Evolutionary conservation across 208 protist genomes (phyloP).

Genomic region (Angomonas desouzai): DNA sequence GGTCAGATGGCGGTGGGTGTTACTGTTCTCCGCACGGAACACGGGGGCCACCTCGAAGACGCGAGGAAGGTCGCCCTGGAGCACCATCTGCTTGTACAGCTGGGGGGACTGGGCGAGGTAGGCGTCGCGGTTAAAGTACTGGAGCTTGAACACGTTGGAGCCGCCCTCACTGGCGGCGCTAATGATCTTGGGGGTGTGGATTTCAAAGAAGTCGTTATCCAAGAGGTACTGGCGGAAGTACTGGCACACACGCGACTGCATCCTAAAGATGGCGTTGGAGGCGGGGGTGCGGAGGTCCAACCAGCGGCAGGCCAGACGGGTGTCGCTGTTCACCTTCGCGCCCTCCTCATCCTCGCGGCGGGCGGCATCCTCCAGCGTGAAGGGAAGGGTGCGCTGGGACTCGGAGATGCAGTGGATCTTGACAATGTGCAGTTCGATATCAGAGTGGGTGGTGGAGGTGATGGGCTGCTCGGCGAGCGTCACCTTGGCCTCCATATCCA

Average conservation of each 20-base stretch:
- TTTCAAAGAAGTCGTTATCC: conserved; percentile 95
- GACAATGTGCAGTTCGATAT: conserved; percentile 76
- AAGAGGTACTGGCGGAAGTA: conserved; percentile 97
- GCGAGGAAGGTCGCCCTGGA: conserved; percentile 93
- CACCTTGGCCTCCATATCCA: conserved; percentile 80
- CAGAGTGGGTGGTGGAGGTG: conserved; percentile 65
- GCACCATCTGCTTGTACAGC: conserved; percentile 99
- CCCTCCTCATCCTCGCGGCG: conserved; percentile 68
- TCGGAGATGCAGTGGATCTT: conserved; percentile 84
- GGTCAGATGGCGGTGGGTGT: conserved; percentile 99
- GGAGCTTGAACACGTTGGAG: conserved; percentile 92
- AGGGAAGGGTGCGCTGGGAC: conserved; percentile 83
- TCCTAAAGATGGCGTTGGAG: conserved; percentile 95
- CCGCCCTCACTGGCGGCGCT: conserved; percentile 95
- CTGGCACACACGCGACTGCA: conserved; percentile 93
- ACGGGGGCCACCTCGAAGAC: conserved; percentile 97
- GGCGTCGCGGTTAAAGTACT: conserved; percentile 90
- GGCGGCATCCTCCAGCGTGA: conserved; percentile 91
- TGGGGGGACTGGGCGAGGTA: conserved; percentile 99
- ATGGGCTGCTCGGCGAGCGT: conserved; percentile 67
- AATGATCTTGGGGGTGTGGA: conserved; percentile 99
- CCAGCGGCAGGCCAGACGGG: conserved; percentile 95
- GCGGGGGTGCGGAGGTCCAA: conserved; percentile 97
- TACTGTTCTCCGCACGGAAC: conserved; percentile 99
- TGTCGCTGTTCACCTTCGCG: conserved; percentile 89